Base-by-base conservation (phyloP, 805 yeast genomes). In the Zygotorulaspora sp. region DNA sequence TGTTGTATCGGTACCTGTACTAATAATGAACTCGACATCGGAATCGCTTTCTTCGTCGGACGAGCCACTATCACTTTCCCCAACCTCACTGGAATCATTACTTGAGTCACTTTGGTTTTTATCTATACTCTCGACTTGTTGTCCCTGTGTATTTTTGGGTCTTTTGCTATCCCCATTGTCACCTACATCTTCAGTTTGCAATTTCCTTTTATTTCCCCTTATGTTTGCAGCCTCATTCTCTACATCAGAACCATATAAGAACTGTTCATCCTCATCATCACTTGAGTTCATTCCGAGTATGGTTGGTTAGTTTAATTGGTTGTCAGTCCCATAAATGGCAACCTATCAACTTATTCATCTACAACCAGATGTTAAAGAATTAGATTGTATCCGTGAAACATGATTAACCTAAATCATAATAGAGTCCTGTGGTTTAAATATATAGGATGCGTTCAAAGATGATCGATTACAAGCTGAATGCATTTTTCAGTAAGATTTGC, bases 11-110 rank as follows among this genome's bases (percentile, higher is more conserved):
- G 56, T 48, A 14, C 67, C 68, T 16, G 61, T 58, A 29, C 80
- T 81, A 34, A 89, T 83, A 32, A 89, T 83, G 55, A 90, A 83
- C 61, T 89, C 96, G 23, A 89, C 75, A 52, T 84, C 92, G 38
- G 79, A 81, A 43, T 75, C 82, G 19, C 60, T 52, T 26, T 70
- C 77, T 9, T 63, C 54, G 13, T 74, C 80, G 2, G 48, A 41
- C 4, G 44, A 79, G 5, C 62, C 72, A 9, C 67, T 74, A 5
- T 63, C 69, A 6, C 63, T 72, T 3, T 66, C 74, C 11, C 66
- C 72, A 3, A 63, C 69, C 2, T 63, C 74, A 2, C 64, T 75
- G 3, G 66, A 74, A 4, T 59, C 43, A 21, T 36, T 35, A 26
- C 62, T 5, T 10, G 44, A 43, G 13, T 48, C 42, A 22, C 43